Evolutionary conservation across 805 yeast genomes (phyloP), one percentile per base, ranked within the genome.

Genomic region (Isabelozyma gotoi): DNA sequence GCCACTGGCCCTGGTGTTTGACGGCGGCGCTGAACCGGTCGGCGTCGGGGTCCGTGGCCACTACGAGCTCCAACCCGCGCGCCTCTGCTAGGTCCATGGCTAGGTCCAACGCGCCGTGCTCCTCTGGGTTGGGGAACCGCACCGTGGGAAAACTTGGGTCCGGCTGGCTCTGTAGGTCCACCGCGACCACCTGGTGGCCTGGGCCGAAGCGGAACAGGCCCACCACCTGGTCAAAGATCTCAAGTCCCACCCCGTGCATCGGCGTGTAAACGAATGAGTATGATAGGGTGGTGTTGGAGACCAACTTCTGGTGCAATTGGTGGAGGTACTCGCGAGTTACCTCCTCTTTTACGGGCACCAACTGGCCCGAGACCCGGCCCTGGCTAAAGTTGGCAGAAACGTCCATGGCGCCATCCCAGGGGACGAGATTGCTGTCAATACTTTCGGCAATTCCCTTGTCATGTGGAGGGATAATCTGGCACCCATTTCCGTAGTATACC

Each of bases 21-120:
- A 86, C 76, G 0, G 96, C 96, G 7, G 80, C 85, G 6, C 94
- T 84, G 57, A 92, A 92, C 46, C 99, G 73, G 62, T 92, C 99
- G 0, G 98, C 99, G 64, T 92, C 99, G 0, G 99, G 99, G 58
- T 92, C 99, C 62, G 85, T 92, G 1, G 97, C 96, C 2, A 92
- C 55, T 2, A 92, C 92, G 21, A 89, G 59, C 2, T 67, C 59
- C 18, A 76, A 62, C 0, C 72, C 72, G 2, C 65, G 59, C 1
- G 49, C 41, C 33, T 86, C 82, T 0, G 96, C 97, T 2, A 65
- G 60, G 7, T 58, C 40, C 15, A 83, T 82, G 0, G 96, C 92
- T 41, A 84, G 57, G 50, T 81, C 85, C 43, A 94, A 70, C 0
- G 98, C 98, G 2, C 97, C 97, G 49, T 82, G 80, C 57, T 92